phyloP scores from a whole-genome alignment of 1,284 basidiomycete genomes.

The Pisolithus thermaeus region DNA sequence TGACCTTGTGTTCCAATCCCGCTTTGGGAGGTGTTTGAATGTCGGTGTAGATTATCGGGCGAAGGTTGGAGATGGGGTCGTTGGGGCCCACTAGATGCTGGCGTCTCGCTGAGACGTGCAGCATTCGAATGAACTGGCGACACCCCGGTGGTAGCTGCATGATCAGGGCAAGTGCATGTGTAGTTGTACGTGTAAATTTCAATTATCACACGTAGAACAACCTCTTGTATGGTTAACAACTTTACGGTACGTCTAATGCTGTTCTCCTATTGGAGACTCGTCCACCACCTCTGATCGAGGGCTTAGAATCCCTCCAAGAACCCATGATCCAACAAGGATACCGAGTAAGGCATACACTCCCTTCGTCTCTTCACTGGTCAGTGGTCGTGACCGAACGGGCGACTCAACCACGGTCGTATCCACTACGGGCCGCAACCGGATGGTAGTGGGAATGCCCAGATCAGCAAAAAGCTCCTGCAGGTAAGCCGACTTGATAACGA shows the following conservation, averaged over 20 bases:
- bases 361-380: slow-evolving; percentile 46
- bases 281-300: slow-evolving; percentile 20
- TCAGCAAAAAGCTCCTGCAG: slow-evolving; percentile 34
- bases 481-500: slow-evolving; percentile 16
- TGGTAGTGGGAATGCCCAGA: slow-evolving; percentile 31
- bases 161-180: neutral
- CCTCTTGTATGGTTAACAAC: neutral
- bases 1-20: slow-evolving; percentile 12
- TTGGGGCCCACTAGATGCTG: slow-evolving; percentile 62
- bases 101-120: slow-evolving; percentile 37
- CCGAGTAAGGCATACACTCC: slow-evolving; percentile 53
- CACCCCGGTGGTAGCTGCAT: neutral
- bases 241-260: slow-evolving; percentile 9
- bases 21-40: slow-evolving; percentile 22
- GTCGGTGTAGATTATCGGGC: slow-evolving; percentile 69
- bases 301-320: slow-evolving; percentile 40
- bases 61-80: slow-evolving; percentile 70
- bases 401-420: slow-evolving; percentile 9
- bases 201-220: neutral
- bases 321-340: slow-evolving; percentile 47
- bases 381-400: slow-evolving; percentile 28
- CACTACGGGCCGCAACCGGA: slow-evolving; percentile 13
- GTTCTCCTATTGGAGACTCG: slow-evolving; percentile 1
- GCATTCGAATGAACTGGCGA: slow-evolving; percentile 19
- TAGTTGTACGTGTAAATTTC: neutral